Evolutionary conservation across 176 grass and related monocot species (phyloP), one percentile per base, ranked within the genome.

Genomic region (Tillandsia fasciculata): DNA sequence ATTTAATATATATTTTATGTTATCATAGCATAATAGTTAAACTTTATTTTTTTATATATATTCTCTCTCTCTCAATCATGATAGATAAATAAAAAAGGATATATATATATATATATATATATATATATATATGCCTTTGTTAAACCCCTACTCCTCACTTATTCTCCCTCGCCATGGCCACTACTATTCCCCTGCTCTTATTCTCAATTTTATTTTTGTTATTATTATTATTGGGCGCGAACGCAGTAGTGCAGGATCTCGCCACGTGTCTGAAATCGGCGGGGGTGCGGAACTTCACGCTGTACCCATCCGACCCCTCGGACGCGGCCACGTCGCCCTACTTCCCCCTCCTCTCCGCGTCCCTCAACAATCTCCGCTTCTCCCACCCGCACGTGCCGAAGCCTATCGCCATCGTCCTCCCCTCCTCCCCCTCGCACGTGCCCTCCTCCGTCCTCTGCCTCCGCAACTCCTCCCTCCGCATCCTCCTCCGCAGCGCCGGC

Each of bases 351-450:
- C 80, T 96, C 6, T 64, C 70, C 48, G 65, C 78, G 8, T 91
- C 92, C 54, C 49, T 88, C 23, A 83, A 91, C 72, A 96, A 96
- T 79, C 88, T 96, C 20, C 81, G 88, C 8, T 96, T 96, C 76
- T 20, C 74, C 12, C 50, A 72, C 24, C 49, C 78, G 8, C 68
- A 17, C 49, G 2, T 49, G 8, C 53, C 29, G 0, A 83, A 75
- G 5, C 92, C 88, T 0, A 70, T 53, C 0, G 83, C 83, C 29
- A 64, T 96, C 7, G 74, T 87, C 63, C 73, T 89, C 22, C 92
- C 92, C 26, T 42, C 69, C 9, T 76, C 70, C 7, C 56, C 20
- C 13, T 52, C 7, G 1, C 70, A 91, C 20, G 76, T 96, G 10
- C 77, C 73, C 18, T 64, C 24, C 48, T 10, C 80, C 23, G 68